Base-by-base conservation (phyloP, 2,329 filamentous ascomycete genomes). In the Fusarium ramigenum region DNA sequence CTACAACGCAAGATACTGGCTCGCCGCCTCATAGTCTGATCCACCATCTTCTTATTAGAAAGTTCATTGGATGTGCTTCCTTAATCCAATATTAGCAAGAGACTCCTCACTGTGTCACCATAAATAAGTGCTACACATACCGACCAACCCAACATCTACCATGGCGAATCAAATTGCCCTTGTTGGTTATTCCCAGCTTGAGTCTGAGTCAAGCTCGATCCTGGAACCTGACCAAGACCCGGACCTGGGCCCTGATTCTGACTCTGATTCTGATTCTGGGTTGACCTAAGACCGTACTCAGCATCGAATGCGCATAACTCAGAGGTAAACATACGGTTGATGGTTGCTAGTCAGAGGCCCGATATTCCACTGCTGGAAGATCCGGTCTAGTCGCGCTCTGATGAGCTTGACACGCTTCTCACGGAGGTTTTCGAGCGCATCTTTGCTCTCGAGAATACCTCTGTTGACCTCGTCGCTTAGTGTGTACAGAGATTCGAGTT, bases 311-410 rank as follows among this genome's bases (percentile, higher is more conserved):
- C 21, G 18, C 15, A 43, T 8, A n/a, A 32, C 3, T 30, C 10
- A 39, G 25, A 9, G 30, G 12, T 4, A 18, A 18, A 67, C 63
- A 10, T 32, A 68, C 65, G 11, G 36, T 25, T 61, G 36, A 23
- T 66, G 43, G 30, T 19, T 52, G 36, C 14, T 67, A 7, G 21
- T 28, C 25, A 52, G 25, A 53, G 47, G 11, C 18, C 44, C 46
- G 21, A 68, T 30, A 21, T 67, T 52, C 63, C 54, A 59, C 28
- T 68, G 40, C 7, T 46, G 11, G 21, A 67, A 37, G 21, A 67
- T 46, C 32, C 47, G 30, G 19, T 53, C 42, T 4, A 68, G n/a
- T 16, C 37, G 63, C 11, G 25, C 32, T 23, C 30, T 68, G 30
- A 61, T 15, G 5, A 42, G 19, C 47, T 67, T 67, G 30, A 32